Conservation (phyloP, 768 basidiomycete species). For the Russula abietina region DNA sequence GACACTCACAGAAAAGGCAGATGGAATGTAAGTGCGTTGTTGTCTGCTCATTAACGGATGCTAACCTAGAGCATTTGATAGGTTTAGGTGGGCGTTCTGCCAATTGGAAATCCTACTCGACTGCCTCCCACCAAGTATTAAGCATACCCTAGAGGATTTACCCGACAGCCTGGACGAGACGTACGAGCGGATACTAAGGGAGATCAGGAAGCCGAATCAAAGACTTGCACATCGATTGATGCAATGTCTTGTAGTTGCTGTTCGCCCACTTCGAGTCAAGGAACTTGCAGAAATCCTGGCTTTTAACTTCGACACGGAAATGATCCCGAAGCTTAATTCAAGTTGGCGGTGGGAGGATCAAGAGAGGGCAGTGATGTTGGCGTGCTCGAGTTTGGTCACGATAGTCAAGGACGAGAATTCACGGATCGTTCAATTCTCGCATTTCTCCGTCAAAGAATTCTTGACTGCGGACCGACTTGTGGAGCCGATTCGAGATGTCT, state of each 20-base stretch:
- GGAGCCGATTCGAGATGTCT: not conserved
- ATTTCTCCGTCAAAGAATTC: not conserved
- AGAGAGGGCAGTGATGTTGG: not conserved
- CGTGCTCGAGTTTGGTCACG: not conserved
- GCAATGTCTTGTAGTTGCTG: not conserved
- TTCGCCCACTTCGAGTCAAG: not conserved
- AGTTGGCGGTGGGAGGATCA: not conserved
- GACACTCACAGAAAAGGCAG: not conserved
- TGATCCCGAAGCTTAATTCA: not conserved
- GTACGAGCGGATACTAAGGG: not conserved
- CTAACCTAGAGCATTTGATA: not conserved
- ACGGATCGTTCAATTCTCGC: not conserved
- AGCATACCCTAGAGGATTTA: not conserved
- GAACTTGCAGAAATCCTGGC: not conserved
- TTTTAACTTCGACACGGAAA: not conserved
- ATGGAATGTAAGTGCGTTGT: not conserved
- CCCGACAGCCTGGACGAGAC: not conserved
- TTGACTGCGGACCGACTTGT: not conserved
- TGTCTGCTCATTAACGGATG: not conserved
- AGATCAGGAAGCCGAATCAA: not conserved
- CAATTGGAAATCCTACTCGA: not conserved
- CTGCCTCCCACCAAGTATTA: not conserved
- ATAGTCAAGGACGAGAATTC: not conserved
- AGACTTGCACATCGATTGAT: not conserved
- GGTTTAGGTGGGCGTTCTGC: not conserved